Evolutionary conservation across 257 asterid genomes (phyloP), one percentile per base, ranked within the genome.

Genomic region (Nicotiana otophora): DNA sequence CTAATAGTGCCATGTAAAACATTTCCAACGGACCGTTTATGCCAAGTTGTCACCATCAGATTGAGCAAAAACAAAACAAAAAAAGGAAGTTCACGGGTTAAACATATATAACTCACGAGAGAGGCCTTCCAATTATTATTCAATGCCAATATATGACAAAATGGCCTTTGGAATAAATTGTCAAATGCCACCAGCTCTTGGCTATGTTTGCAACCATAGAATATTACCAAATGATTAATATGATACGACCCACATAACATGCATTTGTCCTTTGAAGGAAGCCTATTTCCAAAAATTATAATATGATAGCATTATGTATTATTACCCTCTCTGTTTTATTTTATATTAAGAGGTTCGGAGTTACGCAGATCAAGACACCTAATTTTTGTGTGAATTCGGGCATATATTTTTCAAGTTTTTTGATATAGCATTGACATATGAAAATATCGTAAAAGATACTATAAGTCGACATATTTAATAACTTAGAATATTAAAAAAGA

Each of bases 21-120:
- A 28, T 42, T 82, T 62, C 54, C 34, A 66, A 77, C 57, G 87
- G 63, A 23, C 82, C 68, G 31, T 60, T 53, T 28, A 26, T 77
- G 72, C 78, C 65, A 80, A 53, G 68, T 17, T 70, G 81, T 63
- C 64, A 63, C 48, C 42, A 74, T 74, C 80, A 4, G 16, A 82
- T 39, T 14, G 82, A 84, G 68, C 48, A 72, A 85, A 46, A 48
- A 72, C 46, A 54, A 86, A 46, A 48, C 66, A 16, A 80, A 86
- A 77, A 17, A 46, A 4, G 77, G 72, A 36, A 82, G 92, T 81
- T 90, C 93, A 90, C 92, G 93, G 93, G 87, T 31, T 80, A n/a
- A 54, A 79, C 77, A 83, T 54, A 36, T 65, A 16, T 61, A 69
- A 62, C 85, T 58, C 60, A 51, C 60, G 81, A 85, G 88, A 83